Conservation (phyloP, 129 eudicot species). For the Kitagawia praeruptora region DNA sequence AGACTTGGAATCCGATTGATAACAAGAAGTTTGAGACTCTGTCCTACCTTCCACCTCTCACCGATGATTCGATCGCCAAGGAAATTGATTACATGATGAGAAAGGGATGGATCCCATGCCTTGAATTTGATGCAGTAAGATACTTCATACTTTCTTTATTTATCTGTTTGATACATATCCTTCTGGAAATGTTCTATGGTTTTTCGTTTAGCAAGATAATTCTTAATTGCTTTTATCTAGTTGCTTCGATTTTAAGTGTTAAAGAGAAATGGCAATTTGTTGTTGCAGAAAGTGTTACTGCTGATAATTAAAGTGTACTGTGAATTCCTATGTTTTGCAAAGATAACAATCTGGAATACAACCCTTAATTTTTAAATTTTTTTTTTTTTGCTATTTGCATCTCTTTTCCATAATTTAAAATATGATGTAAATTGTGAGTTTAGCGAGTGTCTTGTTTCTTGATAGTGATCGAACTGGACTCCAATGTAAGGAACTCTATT, state of each 20-base stretch:
- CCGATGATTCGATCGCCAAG: conserved; percentile 54
- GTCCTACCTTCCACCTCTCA: conserved; percentile 58
- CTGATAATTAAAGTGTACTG: neutral
- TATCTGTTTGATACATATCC: neutral
- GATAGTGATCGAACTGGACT: too few relatives aligned
- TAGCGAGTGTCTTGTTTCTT: too few relatives aligned
- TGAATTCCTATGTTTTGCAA: neutral
- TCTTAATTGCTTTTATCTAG: neutral
- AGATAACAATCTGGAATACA: neutral
- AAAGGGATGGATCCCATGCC: conserved; percentile 65
- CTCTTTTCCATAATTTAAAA: too few relatives aligned
- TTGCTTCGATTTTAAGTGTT: neutral
- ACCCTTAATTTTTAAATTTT: neutral
- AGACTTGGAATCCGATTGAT: conserved; percentile 59
- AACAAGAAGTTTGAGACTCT: conserved; percentile 69
- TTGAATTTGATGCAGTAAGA: conserved; percentile 54
- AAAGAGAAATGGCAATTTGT: neutral
- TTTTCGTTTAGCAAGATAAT: neutral
- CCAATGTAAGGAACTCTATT: too few relatives aligned
- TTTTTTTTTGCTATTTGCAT: neutral
- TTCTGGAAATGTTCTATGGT: neutral
- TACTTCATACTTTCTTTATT: neutral
- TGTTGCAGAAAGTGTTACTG: neutral
- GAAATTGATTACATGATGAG: conserved; percentile 63
- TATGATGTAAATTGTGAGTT: neutral